Conservation (phyloP, 352 stramenopile species). For the Globisporangium paroecandrum region DNA sequence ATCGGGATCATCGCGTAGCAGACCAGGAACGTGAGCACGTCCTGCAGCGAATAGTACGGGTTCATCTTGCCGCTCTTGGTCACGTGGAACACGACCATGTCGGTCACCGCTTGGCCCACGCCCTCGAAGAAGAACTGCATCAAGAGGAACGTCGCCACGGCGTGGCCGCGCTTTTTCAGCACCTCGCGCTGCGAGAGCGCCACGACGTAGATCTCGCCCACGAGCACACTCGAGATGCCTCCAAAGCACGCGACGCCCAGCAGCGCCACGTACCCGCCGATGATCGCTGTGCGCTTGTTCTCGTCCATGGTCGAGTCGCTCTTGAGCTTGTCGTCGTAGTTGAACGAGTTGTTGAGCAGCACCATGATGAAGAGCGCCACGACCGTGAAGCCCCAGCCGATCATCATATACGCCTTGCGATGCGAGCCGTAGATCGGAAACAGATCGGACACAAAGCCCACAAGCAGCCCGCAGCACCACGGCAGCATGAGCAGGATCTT, state of each 20-base stretch:
- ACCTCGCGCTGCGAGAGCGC: constrained; percentile 34
- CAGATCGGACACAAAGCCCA: constrained; percentile 20
- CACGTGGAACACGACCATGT: constrained; percentile 32
- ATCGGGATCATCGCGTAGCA: constrained; percentile 43
- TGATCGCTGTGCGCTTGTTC: constrained; percentile 19
- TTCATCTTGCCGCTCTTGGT: constrained; percentile 14
- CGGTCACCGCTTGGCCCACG: constrained; percentile 28
- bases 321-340: constrained; percentile 21
- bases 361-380: constrained; percentile 35
- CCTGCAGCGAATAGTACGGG: constrained; percentile 25
- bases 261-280: constrained; percentile 33
- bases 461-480: constrained; percentile 30
- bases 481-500: constrained; percentile 35
- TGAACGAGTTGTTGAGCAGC: constrained; percentile 30
- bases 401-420: constrained; percentile 23
- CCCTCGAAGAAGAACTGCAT: constrained; percentile 33
- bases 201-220: constrained; percentile 43
- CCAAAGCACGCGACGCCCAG: constrained; percentile 42
- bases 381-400: constrained; percentile 22
- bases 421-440: constrained; percentile 18
- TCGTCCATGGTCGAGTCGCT: constrained; percentile 19
- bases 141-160: constrained; percentile 31
- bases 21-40: constrained; percentile 30
- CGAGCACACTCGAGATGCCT: constrained; percentile 35
- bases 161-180: constrained; percentile 27